These are phyloP conservation scores for Tirmania nivea DNA, from an alignment of 495 filamentous ascomycete genomes.

Conservation along the genomic window DNA sequence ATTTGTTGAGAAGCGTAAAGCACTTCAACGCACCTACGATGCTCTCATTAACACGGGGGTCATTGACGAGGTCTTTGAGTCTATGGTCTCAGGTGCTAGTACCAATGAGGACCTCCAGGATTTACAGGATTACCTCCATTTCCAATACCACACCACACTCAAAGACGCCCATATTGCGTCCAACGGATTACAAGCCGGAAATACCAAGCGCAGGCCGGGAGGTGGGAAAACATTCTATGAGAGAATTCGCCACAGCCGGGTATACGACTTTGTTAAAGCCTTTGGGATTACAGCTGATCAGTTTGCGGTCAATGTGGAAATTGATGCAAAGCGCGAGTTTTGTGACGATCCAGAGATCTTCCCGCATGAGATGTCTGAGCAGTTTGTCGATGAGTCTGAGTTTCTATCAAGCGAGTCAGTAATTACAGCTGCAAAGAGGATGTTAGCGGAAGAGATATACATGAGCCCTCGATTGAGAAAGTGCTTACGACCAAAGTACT, in stretches of 20 bases:
- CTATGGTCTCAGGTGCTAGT: conserved; percentile 26
- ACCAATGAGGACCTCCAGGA: conserved; percentile 91
- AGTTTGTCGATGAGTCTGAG: conserved; percentile 42
- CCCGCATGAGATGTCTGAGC: conserved; percentile 73
- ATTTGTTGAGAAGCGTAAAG: conserved; percentile 67
- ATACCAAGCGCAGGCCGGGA: conserved; percentile 56
- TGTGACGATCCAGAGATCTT: conserved; percentile 56
- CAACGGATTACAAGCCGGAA: conserved; percentile 18
- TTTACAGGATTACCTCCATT: conserved; percentile 88
- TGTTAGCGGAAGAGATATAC: conserved; percentile 80
- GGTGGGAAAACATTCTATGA: conserved; percentile 55
- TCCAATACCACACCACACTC: conserved; percentile 66
- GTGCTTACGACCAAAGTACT: conserved; percentile 59
- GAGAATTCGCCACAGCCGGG: conserved; percentile 51
- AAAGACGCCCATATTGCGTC: conserved; percentile 37
- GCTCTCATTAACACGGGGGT: conserved; percentile 38
- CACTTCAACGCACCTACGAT: conserved; percentile 54
- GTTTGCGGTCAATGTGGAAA: conserved; percentile 64
- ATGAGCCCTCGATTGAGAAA: conserved; percentile 80
- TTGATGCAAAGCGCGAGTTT: conserved; percentile 51
- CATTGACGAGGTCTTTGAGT: conserved; percentile 35
- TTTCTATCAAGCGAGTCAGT: conserved; percentile 59
- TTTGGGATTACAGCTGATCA: conserved; percentile 79
- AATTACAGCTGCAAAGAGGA: conserved; percentile 51
- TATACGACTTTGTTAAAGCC: conserved; percentile 63